These are phyloP conservation scores for Dactylellina haptotyla DNA, from an alignment of 2,329 filamentous ascomycete species.

Conservation along the genomic window DNA sequence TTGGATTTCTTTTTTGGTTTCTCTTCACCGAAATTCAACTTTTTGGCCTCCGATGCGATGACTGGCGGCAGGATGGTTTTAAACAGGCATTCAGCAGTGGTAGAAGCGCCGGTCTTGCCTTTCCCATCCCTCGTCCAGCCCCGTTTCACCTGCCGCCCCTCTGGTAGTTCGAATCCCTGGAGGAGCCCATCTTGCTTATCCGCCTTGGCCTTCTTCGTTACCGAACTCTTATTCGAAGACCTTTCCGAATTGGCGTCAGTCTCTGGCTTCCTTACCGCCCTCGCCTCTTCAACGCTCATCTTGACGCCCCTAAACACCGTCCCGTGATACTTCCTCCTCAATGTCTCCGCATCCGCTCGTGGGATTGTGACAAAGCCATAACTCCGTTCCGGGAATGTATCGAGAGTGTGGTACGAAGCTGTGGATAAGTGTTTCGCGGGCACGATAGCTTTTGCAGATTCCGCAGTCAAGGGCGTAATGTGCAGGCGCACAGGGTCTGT, in stretches of 20 bases:
- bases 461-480: constrained; percentile 83
- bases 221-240: constrained; percentile 53
- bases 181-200: constrained; percentile 66
- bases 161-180: constrained; percentile 76
- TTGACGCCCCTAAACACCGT: constrained; percentile 84
- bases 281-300: constrained; percentile 83
- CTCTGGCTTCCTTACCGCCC: constrained; percentile 65
- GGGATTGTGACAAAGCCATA: constrained; percentile 93
- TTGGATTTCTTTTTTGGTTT: constrained; percentile 62
- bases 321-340: constrained; percentile 91
- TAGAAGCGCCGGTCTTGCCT: constrained; percentile 60
- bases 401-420: constrained; percentile 85
- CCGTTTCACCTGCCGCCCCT: constrained; percentile 82
- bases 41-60: constrained; percentile 58
- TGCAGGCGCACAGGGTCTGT: constrained; percentile 71
- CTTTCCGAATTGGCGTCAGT: constrained; percentile 56
- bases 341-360: constrained; percentile 81
- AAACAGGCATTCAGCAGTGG: constrained; percentile 79
- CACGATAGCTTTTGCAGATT: constrained; percentile 77
- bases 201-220: constrained; percentile 62
- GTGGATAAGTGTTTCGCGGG: constrained; percentile 69
- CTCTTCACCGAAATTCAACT: constrained; percentile 55
- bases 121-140: constrained; percentile 79
- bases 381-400: constrained; percentile 87
- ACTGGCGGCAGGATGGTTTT: constrained; percentile 79